Base-by-base conservation (phyloP, 2,329 filamentous ascomycete genomes). In the Ceratocystis variospora region DNA sequence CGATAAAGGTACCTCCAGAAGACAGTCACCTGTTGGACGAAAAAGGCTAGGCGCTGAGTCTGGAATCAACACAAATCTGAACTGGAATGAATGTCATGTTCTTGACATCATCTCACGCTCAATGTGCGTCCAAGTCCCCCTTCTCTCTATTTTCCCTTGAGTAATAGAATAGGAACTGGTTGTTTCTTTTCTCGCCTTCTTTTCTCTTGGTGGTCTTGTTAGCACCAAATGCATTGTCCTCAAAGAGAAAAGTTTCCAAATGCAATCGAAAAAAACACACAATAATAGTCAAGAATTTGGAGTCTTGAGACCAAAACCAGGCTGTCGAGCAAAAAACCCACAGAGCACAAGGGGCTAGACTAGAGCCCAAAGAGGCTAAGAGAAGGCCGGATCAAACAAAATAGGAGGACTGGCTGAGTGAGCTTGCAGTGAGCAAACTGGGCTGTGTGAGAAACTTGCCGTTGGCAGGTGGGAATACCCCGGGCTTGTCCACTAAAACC, bases 11-110 rank as follows among this genome's bases (percentile, higher is more conserved):
- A 25, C 19, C 46, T 12, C n/a, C 7, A 33, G 2, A 33, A 33
- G 33, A 10, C 7, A 41, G 10, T 41, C 10, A 25, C 8, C 19
- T 53, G 25, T 2, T 25, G 10, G 48, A 53, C 37, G 44, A 59
- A 66, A 37, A 31, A 61, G 61, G 62, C 48, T 57, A 57, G 12
- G 22, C 28, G 48, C 55, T 63, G 45, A 48, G 41, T 61, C 62
- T 25, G 22, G 37, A 41, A 41, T 8, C 10, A 15, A 41, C 10
- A 12, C 37, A 41, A 41, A 41, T 4, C 12, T 12, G 7, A 4
- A 8, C 37, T 41, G 37, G 37, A 25, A 25, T 19, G 46, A 12
- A 19, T 19, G 22, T 8, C 48, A 28, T 25, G 48, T 25, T 22
- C n/a, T 22, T 31, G 53, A 6, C 25, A 12, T 64, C n/a, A 28